Base-by-base conservation (phyloP, 306 rosid genomes). In the Casuarina glauca region DNA sequence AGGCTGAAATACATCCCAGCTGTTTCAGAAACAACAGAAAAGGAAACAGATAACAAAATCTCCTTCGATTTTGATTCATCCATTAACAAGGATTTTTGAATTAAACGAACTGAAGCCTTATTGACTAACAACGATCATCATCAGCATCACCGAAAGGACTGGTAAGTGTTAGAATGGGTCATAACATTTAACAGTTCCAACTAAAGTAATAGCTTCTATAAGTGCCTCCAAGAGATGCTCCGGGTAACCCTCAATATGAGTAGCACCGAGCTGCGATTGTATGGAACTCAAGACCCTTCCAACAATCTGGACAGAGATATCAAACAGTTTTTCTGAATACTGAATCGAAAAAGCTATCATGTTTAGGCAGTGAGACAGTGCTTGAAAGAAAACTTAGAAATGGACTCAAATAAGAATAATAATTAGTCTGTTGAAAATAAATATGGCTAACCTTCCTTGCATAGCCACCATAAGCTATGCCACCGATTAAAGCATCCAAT, bases 401-500 rank as follows among this genome's bases (percentile, higher is more conserved):
- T 41, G 32, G 17, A 55, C 32, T 79, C 11, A 45, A 36, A 4
- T 32, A 41, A 15, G 9, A 39, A 17, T 43, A 4, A 68, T 3
- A 12, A 67, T 2, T 8, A 15, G 45, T 55, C 32, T 55, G 19
- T 41, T 39, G 67, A 48, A 54, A 2, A 69, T 63, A 39, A 41
- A 35, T n/a, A 38, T 48, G 45, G 77, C 62, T 55, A 80, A 94
- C 98, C 92, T 94, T 94, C 49, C 98, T 82, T 5, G 98, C 98
- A 63, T 94, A 94, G 83, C 98, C 98, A 48, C 98, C 98, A 53
- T 90, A 92, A 76, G 96, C 98, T 38, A 94, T 79, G 19, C 98
- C 98, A 36, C 93, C 83, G 12, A 94, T 84, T 17, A 84, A 73
- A 50, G 91, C 82, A 8, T 84, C 52, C 32, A 79, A 72, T 35